A percentile compares a stretch with the other conserved stretches of the same genome.
Evolutionary conservation across 2,329 filamentous ascomycete genomes (phyloP).

Genomic region (Stagonosporopsis cucurbitacearum): DNA sequence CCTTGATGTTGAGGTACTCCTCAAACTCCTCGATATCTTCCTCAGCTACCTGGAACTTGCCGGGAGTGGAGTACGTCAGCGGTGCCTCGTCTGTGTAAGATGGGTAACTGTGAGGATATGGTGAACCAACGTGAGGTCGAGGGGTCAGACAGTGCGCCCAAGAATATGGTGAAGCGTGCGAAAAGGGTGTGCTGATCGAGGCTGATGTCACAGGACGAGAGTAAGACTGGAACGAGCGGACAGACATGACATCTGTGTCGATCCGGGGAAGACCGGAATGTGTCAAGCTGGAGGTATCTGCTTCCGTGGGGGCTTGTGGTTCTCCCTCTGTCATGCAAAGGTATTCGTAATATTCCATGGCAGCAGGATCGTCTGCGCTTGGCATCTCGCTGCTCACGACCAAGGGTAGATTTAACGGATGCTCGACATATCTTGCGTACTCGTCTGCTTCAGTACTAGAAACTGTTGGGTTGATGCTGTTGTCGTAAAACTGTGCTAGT

Average conservation of each 20-base stretch:
- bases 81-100: constrained; percentile 13
- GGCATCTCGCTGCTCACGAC: constrained; percentile 74
- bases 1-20: constrained; percentile 76
- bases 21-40: constrained; percentile 76
- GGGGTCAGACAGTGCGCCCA: constrained; percentile 28
- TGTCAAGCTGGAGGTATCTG: constrained; percentile 26
- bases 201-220: constrained; percentile 37
- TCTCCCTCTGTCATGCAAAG: constrained; percentile 61
- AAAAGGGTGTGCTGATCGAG: constrained; percentile 42
- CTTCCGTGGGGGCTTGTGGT: constrained; percentile 21
- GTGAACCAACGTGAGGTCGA: constrained; percentile 25
- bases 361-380: constrained; percentile 54
- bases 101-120: constrained; percentile 21
- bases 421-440: constrained; percentile 84
- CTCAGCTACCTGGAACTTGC: constrained; percentile 60
- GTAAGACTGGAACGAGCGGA: constrained; percentile 35
- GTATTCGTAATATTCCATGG: constrained; percentile 79
- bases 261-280: constrained; percentile 23
- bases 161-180: constrained; percentile 38
- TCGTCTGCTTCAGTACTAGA: constrained; percentile 78
- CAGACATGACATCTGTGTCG: constrained; percentile 35
- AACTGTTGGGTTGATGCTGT: constrained; percentile 85
- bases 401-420: constrained; percentile 87
- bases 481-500: constrained; percentile 81
- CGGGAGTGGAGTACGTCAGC: constrained; percentile 15